phyloP scores from a whole-genome alignment of 805 yeast species.

The Sungouiella blattae region DNA sequence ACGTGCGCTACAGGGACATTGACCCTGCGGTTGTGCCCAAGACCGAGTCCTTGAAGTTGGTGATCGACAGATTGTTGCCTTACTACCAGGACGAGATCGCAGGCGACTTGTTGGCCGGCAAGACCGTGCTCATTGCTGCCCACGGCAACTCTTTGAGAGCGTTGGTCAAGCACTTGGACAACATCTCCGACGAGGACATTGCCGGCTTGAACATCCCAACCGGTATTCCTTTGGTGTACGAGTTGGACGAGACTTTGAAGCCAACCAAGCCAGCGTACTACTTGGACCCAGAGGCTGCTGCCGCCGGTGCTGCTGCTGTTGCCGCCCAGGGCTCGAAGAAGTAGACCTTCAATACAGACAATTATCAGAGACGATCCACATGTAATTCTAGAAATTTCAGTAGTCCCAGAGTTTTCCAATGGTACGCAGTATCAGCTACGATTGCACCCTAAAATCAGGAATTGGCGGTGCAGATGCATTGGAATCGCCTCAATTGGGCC shows the following conservation, averaged over 20 bases:
- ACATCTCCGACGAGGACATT: slow-evolving; percentile 86
- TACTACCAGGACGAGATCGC: slow-evolving; percentile 94
- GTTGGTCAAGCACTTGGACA: slow-evolving; percentile 91
- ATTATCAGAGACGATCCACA: too few relatives aligned
- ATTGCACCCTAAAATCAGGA: too few relatives aligned
- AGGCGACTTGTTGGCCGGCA: slow-evolving; percentile 75
- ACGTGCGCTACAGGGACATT: slow-evolving; percentile 77
- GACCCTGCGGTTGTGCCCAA: slow-evolving; percentile 87
- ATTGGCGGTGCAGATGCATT: too few relatives aligned
- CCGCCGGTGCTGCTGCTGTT: slow-evolving; percentile 99
- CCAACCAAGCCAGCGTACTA: slow-evolving; percentile 93
- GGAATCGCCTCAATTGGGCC: too few relatives aligned
- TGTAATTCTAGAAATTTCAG: too few relatives aligned
- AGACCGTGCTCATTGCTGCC: slow-evolving; percentile 91
- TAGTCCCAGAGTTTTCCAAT: too few relatives aligned
- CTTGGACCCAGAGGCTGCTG: slow-evolving; percentile 99
- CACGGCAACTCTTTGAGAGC: slow-evolving; percentile 99
- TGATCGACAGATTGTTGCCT: slow-evolving; percentile 93
- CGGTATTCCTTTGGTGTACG: slow-evolving; percentile 97
- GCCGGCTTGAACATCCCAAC: slow-evolving; percentile 97
- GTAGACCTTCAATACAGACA: too few relatives aligned
- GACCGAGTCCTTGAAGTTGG: slow-evolving; percentile 92
- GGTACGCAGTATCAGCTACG: too few relatives aligned
- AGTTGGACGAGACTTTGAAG: slow-evolving; percentile 79
- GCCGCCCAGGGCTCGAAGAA: slow-evolving; percentile 82